Evolutionary conservation across 1,284 basidiomycete genomes (phyloP).

Genomic region (Apiotrichum siamense): DNA sequence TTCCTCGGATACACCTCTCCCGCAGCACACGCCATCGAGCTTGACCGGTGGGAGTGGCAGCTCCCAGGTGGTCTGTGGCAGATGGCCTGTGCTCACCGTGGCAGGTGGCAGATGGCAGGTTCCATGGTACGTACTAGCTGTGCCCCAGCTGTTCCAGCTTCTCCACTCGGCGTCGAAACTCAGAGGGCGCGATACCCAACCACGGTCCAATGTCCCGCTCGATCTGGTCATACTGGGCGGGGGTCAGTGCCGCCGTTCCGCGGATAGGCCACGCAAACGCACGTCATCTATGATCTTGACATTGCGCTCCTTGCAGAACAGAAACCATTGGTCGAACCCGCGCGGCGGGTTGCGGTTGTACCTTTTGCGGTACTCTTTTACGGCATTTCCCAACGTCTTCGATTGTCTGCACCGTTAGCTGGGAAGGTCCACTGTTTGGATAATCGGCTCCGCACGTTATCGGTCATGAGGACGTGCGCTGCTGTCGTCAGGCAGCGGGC

Average conservation of each 20-base stretch:
- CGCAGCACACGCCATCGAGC: no score
- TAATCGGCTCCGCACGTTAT: no score
- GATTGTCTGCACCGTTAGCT: conserved; percentile 35
- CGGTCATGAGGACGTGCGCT: no score
- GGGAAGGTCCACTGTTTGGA: not conserved
- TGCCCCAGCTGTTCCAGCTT: conserved; percentile 14
- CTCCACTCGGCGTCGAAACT: conserved; percentile 31
- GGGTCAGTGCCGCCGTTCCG: not conserved
- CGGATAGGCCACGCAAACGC: conserved; percentile 16
- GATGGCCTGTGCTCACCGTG: no score
- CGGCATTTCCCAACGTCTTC: conserved; percentile 44
- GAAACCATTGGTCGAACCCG: conserved; percentile 49
- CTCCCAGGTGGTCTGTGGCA: no score
- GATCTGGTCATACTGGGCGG: conserved; percentile 46
- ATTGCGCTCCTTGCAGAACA: conserved; percentile 37
- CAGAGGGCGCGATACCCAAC: conserved; percentile 37
- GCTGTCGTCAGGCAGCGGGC: no score
- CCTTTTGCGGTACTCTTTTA: conserved; percentile 44
- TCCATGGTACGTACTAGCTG: conserved; percentile 32
- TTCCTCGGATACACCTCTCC: no score
- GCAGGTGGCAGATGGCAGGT: no score
- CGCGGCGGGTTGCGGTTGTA: conserved; percentile 47
- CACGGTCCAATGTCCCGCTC: conserved; percentile 38
- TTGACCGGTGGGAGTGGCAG: no score
- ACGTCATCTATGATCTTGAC: conserved; percentile 49